Evolutionary conservation across 305 asterid species (phyloP), one percentile per base, ranked within the genome.

Genomic region (Salvia sclarea): DNA sequence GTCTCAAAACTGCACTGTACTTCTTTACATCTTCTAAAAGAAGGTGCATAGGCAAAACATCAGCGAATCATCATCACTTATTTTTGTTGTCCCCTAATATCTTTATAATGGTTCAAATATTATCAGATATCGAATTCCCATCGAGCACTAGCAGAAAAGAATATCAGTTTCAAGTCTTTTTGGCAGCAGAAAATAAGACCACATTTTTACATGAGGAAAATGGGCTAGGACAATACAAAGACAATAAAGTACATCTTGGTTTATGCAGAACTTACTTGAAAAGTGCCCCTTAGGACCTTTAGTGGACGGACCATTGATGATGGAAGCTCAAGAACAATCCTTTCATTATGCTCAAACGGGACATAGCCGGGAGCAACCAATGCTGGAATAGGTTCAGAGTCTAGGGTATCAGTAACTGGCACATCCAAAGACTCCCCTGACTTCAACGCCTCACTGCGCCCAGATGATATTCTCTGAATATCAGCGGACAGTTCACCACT

Each of bases 301-400:
- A 95, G 69, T 30, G 96, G 97, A 55, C 95, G 88, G 78, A 95
- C 90, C 95, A 95, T 95, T 67, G 97, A 88, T 25, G 98, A 86
- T 43, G 95, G 87, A 69, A 95, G 89, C 89, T 95, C 98, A 78
- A 95, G 87, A 78, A 95, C 86, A 75, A 95, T 88, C 77, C 88
- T 86, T 85, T 91, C 99, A 71, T 91, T 94, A 65, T 77, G 84
- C 79, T 89, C 99, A 64, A 92, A 84, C 55, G 95, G 99, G 80
- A 91, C 91, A 85, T 88, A 89, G 67, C 99, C 97, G 54, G 94
- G 95, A 67, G 96, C 88, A 69, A 86, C 86, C 37, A 82, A 81
- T 25, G 85, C 74, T 50, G 87, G 78, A 69, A 72, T 77, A 62
- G 86, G 79, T 70, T 68, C 80, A 30, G 90, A 74, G 66, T 84